Evolutionary conservation across 345 rosid species (phyloP), one percentile per base, ranked within the genome.

Genomic region (Rhodomyrtus tomentosa): DNA sequence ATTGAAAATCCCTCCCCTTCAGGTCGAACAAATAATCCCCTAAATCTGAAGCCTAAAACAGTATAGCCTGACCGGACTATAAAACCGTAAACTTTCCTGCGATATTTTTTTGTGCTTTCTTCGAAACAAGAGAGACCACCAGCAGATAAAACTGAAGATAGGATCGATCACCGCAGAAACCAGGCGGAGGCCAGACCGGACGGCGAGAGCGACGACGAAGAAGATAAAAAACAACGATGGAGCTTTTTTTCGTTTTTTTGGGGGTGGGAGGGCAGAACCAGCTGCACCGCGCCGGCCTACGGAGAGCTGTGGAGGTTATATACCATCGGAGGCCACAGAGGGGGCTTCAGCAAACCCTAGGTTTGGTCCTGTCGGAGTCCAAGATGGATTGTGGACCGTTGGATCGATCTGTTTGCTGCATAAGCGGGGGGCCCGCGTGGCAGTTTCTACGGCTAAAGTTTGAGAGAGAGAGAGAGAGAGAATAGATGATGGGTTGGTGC

Each of bases 281-380:
- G 87, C 92, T 90, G 95, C 92, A 85, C 92, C 91, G 95, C 95
- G 81, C 89, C 88, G 88, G 50, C 38, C 4, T 13, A 27, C 50
- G 0, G 7, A 81, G 73, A 45, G 56, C 91, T 15, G 89, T 81
- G 40, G 3, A 3, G 85, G 0, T 87, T 92, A 87, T 90, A 90
- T 89, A 89, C 84, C 55, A 14, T 15, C 2, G 38, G 24, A 8
- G 76, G 68, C 68, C 50, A 27, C 8, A 25, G 5, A 11, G 74
- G n/a, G 84, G 7, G 13, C 45, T 24, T 9, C 21, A 7, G 83
- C 50, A 85, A 90, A 89, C 92, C 92, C 94, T 91, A 89, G 80
- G 24, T 8, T 9, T 18, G 45, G 45, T 42, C 4, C 74, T 2
- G 18, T 8, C 45, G 32, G 18, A 10, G 45, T 22, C 5, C 48